A percentile compares a stretch with the other conserved stretches of the same genome.
Conservation (phyloP, 495 filamentous ascomycete species). For the Penicillium riverlandense region DNA sequence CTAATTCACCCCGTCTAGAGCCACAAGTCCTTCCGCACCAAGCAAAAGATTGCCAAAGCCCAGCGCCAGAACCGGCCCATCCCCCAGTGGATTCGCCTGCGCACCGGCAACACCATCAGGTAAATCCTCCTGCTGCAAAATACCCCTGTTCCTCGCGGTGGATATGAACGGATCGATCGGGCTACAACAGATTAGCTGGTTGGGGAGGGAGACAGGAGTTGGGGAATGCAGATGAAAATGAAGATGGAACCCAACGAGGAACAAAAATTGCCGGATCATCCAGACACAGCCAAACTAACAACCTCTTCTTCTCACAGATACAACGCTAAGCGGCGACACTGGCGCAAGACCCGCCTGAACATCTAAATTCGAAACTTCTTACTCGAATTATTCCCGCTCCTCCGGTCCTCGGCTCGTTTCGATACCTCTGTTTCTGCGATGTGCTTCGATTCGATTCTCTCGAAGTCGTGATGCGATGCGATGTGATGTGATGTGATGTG, state of each 20-base stretch:
- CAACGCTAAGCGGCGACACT: slow-evolving; percentile 99
- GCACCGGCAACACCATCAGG: slow-evolving; percentile 98
- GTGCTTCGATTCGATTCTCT: slow-evolving; percentile 3
- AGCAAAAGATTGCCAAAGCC: slow-evolving; percentile 99
- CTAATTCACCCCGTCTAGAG: slow-evolving; percentile 46
- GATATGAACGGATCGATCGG: too few relatives aligned
- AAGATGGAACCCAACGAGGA: slow-evolving; percentile 1
- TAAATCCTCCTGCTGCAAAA: slow-evolving; percentile 41
- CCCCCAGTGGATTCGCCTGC: slow-evolving; percentile 98
- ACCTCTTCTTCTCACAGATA: slow-evolving; percentile 53
- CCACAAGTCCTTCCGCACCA: slow-evolving; percentile 99
- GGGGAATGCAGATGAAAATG: not conserved
- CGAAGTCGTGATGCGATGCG: slow-evolving; percentile 7
- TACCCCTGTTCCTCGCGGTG: too few relatives aligned
- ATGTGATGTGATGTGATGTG: slow-evolving; percentile 16
- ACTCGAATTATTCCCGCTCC: slow-evolving; percentile 7
- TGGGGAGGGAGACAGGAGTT: not conserved
- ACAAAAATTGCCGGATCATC: not conserved
- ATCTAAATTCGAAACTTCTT: slow-evolving; percentile 54
- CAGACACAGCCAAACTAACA: slow-evolving; percentile 12
- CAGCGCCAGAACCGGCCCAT: slow-evolving; percentile 99
- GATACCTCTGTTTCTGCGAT: slow-evolving; percentile 7
- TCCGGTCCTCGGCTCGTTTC: slow-evolving; percentile 6
- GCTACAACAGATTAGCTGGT: too few relatives aligned
- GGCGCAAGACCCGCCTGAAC: slow-evolving; percentile 99